These are phyloP conservation scores for Dendrothele bispora DNA, from an alignment of 768 basidiomycete genomes.

Conservation along the genomic window DNA sequence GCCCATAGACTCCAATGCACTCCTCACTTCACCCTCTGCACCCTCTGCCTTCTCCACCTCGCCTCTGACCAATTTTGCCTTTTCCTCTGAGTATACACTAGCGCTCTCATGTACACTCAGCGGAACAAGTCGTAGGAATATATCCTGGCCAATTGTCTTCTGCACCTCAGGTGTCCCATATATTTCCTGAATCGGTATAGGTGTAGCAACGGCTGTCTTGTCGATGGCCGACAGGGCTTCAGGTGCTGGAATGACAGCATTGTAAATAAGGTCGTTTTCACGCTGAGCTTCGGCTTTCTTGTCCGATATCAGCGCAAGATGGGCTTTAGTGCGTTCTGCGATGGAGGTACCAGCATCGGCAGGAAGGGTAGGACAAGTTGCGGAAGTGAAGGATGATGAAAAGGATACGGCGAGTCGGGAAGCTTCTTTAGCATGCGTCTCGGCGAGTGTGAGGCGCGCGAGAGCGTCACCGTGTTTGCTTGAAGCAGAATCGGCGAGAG, in stretches of 20 bases:
- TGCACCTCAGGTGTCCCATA: slow-evolving; percentile 90
- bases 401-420: slow-evolving; percentile 67
- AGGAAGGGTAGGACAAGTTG: slow-evolving; percentile 79
- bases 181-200: slow-evolving; percentile 92
- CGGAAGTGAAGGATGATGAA: slow-evolving; percentile 66
- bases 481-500: slow-evolving; percentile 70
- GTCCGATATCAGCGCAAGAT: slow-evolving; percentile 75
- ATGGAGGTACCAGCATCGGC: slow-evolving; percentile 82
- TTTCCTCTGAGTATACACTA: slow-evolving; percentile 96
- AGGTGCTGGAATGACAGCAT: slow-evolving; percentile 78
- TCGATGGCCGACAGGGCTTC: slow-evolving; percentile 83
- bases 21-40: slow-evolving; percentile 77
- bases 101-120: slow-evolving; percentile 95
- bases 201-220: slow-evolving; percentile 76
- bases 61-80: slow-evolving; percentile 87
- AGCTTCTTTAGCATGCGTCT: slow-evolving; percentile 83
- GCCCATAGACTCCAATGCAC: slow-evolving; percentile 79
- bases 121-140: slow-evolving; percentile 86
- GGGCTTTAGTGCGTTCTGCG: slow-evolving; percentile 80
- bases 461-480: slow-evolving; percentile 87
- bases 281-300: slow-evolving; percentile 72
- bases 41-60: slow-evolving; percentile 88
- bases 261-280: slow-evolving; percentile 98
- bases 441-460: slow-evolving; percentile 74
- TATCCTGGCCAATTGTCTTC: slow-evolving; percentile 89